Evolutionary conservation across 1,139 yeast genomes (phyloP).

Genomic region (Wickerhamomyces sp.): DNA sequence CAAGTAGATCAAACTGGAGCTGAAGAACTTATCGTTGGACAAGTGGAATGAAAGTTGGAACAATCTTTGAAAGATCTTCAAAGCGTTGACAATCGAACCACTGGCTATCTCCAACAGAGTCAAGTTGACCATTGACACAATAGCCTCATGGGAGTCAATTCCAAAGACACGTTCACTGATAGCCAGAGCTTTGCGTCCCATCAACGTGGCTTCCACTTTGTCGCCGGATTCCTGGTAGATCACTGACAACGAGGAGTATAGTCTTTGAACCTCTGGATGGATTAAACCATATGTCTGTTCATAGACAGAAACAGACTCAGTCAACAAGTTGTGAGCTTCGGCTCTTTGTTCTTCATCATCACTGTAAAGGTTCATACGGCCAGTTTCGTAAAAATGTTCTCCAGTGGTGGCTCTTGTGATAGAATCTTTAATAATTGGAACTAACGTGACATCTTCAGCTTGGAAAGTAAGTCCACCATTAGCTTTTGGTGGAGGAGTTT

Average conservation of each 20-base stretch:
- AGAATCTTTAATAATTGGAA: slow-evolving; percentile 72
- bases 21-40: slow-evolving; percentile 62
- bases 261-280: slow-evolving; percentile 74
- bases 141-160: slow-evolving; percentile 70
- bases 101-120: slow-evolving; percentile 66
- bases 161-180: slow-evolving; percentile 81
- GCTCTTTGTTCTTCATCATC: slow-evolving; percentile 36
- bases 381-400: slow-evolving; percentile 75
- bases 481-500: slow-evolving; percentile 25
- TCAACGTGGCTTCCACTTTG: slow-evolving; percentile 55
- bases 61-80: slow-evolving; percentile 59
- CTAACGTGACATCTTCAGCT: slow-evolving; percentile 62
- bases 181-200: slow-evolving; percentile 66
- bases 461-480: slow-evolving; percentile 34
- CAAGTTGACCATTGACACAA: slow-evolving; percentile 68
- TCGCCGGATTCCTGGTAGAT: slow-evolving; percentile 59
- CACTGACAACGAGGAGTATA: slow-evolving; percentile 61
- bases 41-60: slow-evolving; percentile 50
- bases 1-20: slow-evolving; percentile 57
- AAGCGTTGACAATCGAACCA: slow-evolving; percentile 55
- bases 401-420: slow-evolving; percentile 61
- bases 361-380: slow-evolving; percentile 43
- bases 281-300: slow-evolving; percentile 84
- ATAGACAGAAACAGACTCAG: slow-evolving; percentile 65
- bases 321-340: slow-evolving; percentile 51